A percentile compares a stretch with the other conserved stretches of the same genome.
phyloP scores from a whole-genome alignment of 495 filamentous ascomycete genomes.

The Usnea hakonensis region DNA sequence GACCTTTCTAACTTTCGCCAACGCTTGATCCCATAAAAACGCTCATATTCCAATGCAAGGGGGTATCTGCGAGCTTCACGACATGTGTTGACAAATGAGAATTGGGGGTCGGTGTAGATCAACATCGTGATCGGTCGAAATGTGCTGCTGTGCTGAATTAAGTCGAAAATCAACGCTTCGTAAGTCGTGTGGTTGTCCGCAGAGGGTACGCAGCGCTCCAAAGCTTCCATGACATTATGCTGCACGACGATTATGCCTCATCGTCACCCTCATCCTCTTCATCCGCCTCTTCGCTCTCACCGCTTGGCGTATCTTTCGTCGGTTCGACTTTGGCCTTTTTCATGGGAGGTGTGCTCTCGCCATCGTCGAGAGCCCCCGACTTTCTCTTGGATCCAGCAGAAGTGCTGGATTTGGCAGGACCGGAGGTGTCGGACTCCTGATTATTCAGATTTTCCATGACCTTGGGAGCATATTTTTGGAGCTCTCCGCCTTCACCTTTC shows the following conservation, averaged over 20 bases:
- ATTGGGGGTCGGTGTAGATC: constrained; percentile 3
- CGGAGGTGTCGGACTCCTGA: constrained; percentile 26
- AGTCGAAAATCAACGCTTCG: constrained; percentile 15
- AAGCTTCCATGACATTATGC: not conserved
- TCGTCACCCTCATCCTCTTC: constrained; percentile 44
- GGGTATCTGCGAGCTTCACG: constrained; percentile 22
- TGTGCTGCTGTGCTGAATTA: constrained; percentile 1
- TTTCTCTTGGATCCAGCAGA: constrained; percentile 43
- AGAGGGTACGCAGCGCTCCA: constrained; percentile 2
- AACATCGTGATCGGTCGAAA: not conserved
- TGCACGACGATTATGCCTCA: constrained; percentile 17
- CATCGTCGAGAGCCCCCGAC: constrained; percentile 41
- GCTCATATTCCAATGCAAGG: constrained; percentile 9
- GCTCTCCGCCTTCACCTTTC: constrained; percentile 33
- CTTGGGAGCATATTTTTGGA: constrained; percentile 29
- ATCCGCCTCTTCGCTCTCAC: constrained; percentile 41
- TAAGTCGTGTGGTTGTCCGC: constrained; percentile 14
- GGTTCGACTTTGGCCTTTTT: constrained; percentile 42
- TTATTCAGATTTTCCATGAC: constrained; percentile 8
- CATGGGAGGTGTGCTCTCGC: constrained; percentile 29
- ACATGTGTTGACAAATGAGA: constrained; percentile 8
- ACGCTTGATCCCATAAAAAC: constrained; percentile 11
- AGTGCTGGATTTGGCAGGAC: constrained; percentile 19
- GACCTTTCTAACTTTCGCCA: constrained; percentile 16
- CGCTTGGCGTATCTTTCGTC: constrained; percentile 33